A percentile compares a stretch with the other conserved stretches of the same genome.
These are phyloP conservation scores for Globisporangium parvum DNA, from an alignment of 352 stramenopile genomes.

Conservation along the genomic window DNA sequence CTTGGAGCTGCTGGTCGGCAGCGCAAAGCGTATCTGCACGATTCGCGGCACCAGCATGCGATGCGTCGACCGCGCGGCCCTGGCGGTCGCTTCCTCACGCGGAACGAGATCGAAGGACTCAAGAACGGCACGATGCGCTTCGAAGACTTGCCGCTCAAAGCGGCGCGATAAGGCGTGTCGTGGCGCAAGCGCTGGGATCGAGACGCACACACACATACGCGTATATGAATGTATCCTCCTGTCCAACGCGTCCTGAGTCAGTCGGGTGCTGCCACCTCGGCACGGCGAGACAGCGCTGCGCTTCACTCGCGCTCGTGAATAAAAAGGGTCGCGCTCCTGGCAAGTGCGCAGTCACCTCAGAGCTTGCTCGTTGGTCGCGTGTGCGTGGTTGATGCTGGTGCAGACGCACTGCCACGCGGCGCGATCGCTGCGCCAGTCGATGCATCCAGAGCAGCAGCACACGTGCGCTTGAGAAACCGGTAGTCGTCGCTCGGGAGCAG, in stretches of 20 bases:
- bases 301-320: too few species aligned
- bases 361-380: background rate
- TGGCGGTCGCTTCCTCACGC: conserved; percentile 80
- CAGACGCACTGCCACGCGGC: background rate
- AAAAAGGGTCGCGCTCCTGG: too few species aligned
- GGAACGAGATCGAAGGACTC: conserved; percentile 68
- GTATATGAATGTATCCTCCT: too few species aligned
- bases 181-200: too few species aligned
- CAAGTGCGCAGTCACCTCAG: background rate
- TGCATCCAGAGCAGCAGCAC: background rate
- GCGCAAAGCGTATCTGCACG: conserved; percentile 83
- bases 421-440: too few species aligned
- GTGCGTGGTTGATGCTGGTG: too few species aligned
- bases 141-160: conserved; percentile 50
- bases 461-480: conserved; percentile 30
- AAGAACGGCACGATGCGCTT: conserved; percentile 61
- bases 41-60: conserved; percentile 83
- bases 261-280: too few species aligned
- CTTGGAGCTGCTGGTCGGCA: conserved; percentile 62
- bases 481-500: conserved; percentile 59
- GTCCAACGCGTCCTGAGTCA: too few species aligned
- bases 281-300: too few species aligned
- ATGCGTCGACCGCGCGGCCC: conserved; percentile 80
- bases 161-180: background rate
- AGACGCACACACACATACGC: too few species aligned